phyloP scores from a whole-genome alignment of 441 rosid genomes.

The Hypseocharis bilobata region DNA sequence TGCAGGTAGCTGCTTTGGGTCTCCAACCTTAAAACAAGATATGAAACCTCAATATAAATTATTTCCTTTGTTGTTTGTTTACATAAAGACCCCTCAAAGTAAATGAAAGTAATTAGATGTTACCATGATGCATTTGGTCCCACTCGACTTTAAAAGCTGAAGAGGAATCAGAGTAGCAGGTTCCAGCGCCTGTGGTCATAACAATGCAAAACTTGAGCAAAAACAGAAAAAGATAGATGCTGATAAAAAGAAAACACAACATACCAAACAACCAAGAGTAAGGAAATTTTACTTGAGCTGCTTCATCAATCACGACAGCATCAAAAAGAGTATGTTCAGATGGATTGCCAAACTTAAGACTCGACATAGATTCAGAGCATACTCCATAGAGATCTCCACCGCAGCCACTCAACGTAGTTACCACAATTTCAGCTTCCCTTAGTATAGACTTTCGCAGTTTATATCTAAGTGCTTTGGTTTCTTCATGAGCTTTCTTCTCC shows the following conservation, averaged over 20 bases:
- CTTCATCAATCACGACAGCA: slow-evolving; percentile 95
- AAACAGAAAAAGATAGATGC: slow-evolving; percentile 11
- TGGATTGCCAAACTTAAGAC: slow-evolving; percentile 58
- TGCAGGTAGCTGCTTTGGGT: slow-evolving; percentile 98
- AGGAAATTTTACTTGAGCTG: slow-evolving; percentile 65
- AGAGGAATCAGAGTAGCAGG: slow-evolving; percentile 98
- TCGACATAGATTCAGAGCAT: slow-evolving; percentile 73
- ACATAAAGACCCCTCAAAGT: background rate
- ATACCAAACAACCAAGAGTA: slow-evolving; percentile 18
- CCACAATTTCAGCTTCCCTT: slow-evolving; percentile 92
- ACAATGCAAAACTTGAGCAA: slow-evolving; percentile 20
- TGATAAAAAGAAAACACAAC: slow-evolving; percentile 16
- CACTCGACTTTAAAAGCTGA: slow-evolving; percentile 77
- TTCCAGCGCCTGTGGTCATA: slow-evolving; percentile 72
- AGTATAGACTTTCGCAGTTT: slow-evolving; percentile 70
- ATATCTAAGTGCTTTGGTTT: slow-evolving; percentile 54
- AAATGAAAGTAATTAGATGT: slow-evolving; percentile 22
- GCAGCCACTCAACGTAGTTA: slow-evolving; percentile 89
- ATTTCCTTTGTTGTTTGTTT: slow-evolving; percentile 3
- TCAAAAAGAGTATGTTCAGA: slow-evolving; percentile 82
- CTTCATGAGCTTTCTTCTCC: slow-evolving; percentile 69
- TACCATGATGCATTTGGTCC: slow-evolving; percentile 91
- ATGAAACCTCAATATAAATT: slow-evolving; percentile 20
- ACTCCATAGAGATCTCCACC: slow-evolving; percentile 97
- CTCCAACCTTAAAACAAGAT: slow-evolving; percentile 70